Base-by-base conservation (phyloP, 2,329 filamentous ascomycete genomes). In the Neospermospora avenae region DNA sequence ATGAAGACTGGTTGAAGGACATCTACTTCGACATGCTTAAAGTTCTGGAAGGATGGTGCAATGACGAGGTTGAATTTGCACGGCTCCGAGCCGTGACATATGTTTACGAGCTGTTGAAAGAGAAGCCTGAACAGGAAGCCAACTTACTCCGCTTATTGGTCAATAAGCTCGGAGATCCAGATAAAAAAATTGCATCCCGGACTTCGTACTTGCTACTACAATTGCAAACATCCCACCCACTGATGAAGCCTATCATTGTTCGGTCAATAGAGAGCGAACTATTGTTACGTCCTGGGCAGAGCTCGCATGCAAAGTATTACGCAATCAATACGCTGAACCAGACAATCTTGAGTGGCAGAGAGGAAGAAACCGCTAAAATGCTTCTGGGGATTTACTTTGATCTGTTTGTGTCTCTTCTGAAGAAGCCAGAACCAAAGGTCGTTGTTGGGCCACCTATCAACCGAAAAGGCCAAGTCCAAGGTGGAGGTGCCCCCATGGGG, bases 291-390 rank as follows among this genome's bases (percentile, higher is more conserved):
- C 90, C 93, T 0, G 90, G 91, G 11, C 95, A 98, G 74, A 93
- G 86, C 70, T 81, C 88, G 37, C 90, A 96, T 68, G 91, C 93
- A 42, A 96, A 91, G 72, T 99, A 99, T 76, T 97, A 96, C 74
- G 93, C 91, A 35, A 87, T 96, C 73, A 97, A 97, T 73, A 98
- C 95, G 0, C 81, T 99, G 53, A 99, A 99, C 73, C 96, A 99
- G 76, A 98, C 93, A 0, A 93, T 98, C 53, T 77, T 99, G 53
- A 96, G 90, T 74, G 84, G 78, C 57, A 95, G 89, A 69, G 93
- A 98, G 71, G 88, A 92, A 41, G 81, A 85, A 18, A 83, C 96
- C 18, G 93, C 93, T 7, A 87, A 89, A 70, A 85, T 88, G 56
- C 80, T 99, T 14, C 80, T 99, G 41, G 86, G 90, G 56, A 93